A percentile compares a stretch with the other conserved stretches of the same genome.
Evolutionary conservation across 192 early-diverging fungal genomes (phyloP).

Genomic region (Umbelopsis ramanniana): DNA sequence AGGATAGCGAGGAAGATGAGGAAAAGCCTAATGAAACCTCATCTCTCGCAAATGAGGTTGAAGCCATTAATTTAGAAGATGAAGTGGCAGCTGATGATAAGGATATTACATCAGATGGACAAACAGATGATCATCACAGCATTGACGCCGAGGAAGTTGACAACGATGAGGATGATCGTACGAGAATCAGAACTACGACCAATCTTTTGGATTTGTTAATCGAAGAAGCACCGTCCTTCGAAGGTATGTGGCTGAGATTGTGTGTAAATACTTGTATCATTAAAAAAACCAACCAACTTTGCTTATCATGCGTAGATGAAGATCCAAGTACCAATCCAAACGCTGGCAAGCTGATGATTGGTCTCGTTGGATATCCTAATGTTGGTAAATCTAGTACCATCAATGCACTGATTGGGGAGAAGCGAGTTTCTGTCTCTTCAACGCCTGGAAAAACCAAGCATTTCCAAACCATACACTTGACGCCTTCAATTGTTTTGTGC

Average conservation of each 20-base stretch:
- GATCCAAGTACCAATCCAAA: slow-evolving; percentile 33
- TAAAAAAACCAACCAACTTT: not conserved
- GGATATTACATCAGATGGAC: slow-evolving; percentile 33
- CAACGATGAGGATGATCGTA: slow-evolving; percentile 55
- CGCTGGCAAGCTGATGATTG: slow-evolving; percentile 77
- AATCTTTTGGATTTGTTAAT: slow-evolving; percentile 57
- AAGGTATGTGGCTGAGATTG: slow-evolving; percentile 39
- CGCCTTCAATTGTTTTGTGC: slow-evolving; percentile 84
- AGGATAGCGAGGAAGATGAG: slow-evolving; percentile 27
- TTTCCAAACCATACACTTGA: slow-evolving; percentile 98
- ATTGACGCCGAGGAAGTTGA: slow-evolving; percentile 36
- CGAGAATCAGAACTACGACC: slow-evolving; percentile 54
- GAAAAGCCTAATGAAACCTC: slow-evolving; percentile 7
- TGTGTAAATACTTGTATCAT: not conserved
- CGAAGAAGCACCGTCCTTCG: slow-evolving; percentile 46
- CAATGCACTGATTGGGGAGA: slow-evolving; percentile 94
- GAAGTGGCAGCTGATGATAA: slow-evolving; percentile 36
- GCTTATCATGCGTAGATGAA: slow-evolving; percentile 29
- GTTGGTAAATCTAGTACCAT: slow-evolving; percentile 99
- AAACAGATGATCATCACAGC: slow-evolving; percentile 33
- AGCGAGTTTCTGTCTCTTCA: slow-evolving; percentile 91
- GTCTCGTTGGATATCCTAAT: slow-evolving; percentile 99
- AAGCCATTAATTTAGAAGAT: slow-evolving; percentile 24
- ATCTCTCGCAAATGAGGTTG: slow-evolving; percentile 16
- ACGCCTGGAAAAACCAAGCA: slow-evolving; percentile 99